Evolutionary conservation across 495 filamentous ascomycete genomes (phyloP).

Genomic region (Trichoderma virens): DNA sequence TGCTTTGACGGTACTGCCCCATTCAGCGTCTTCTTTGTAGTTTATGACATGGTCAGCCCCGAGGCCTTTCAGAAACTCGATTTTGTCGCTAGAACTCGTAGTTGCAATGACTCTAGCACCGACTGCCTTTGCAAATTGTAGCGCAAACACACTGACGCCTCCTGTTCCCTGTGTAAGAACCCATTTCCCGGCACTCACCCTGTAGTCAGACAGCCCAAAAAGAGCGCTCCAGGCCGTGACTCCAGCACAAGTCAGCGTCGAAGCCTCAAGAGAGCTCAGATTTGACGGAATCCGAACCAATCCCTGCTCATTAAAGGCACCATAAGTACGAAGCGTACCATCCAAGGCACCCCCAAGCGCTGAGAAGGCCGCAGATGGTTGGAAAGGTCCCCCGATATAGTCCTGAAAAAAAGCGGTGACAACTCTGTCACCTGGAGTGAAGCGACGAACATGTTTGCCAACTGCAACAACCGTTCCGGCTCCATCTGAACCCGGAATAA

Average conservation of each 20-base stretch:
- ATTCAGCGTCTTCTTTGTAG: constrained; percentile 52
- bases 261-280: constrained; percentile 18
- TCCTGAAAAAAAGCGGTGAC: constrained; percentile 17
- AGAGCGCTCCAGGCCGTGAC: constrained; percentile 34
- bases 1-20: constrained; percentile 52
- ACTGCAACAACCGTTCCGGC: constrained; percentile 54
- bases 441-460: constrained; percentile 49
- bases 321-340: constrained; percentile 17
- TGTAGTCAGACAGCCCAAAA: constrained; percentile 19
- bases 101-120: constrained; percentile 35
- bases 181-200: constrained; percentile 18
- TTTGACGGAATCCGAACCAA: constrained; percentile 19
- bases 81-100: constrained; percentile 28
- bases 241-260: constrained; percentile 21
- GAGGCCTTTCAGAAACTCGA: constrained; percentile 26
- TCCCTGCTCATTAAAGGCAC: constrained; percentile 21
- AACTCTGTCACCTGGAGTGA: constrained; percentile 44
- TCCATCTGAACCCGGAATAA: constrained; percentile 59
- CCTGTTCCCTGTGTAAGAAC: constrained; percentile 29
- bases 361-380: constrained; percentile 5
- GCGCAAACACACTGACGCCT: constrained; percentile 26
- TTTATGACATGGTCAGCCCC: constrained; percentile 50
- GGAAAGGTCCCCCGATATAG: constrained; percentile 14
- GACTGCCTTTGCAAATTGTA: constrained; percentile 30
- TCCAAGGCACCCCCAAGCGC: constrained; percentile 19